phyloP scores from a whole-genome alignment of 2,329 filamentous ascomycete species.

The Aureobasidium subglaciale region DNA sequence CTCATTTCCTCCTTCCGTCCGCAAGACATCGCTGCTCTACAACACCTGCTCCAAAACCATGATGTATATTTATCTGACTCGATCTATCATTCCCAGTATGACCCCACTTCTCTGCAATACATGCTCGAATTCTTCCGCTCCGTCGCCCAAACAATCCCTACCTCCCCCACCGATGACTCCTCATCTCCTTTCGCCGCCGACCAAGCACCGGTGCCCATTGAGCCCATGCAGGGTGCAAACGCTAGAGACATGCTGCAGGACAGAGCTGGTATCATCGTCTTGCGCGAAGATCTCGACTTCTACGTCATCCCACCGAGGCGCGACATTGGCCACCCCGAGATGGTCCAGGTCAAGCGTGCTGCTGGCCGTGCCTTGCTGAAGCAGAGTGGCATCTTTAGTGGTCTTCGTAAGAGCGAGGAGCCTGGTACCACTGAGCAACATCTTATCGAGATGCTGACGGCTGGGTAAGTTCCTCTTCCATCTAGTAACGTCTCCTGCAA shows the following conservation, averaged over 20 bases:
- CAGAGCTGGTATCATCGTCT: slow-evolving; percentile 90
- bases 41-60: slow-evolving; percentile 35
- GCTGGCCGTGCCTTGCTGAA: slow-evolving; percentile 77
- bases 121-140: slow-evolving; percentile 98
- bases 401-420: slow-evolving; percentile 89
- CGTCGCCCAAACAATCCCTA: slow-evolving; percentile 91
- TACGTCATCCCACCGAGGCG: slow-evolving; percentile 85
- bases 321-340: slow-evolving; percentile 79
- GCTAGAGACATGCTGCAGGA: slow-evolving; percentile 74
- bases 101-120: slow-evolving; percentile 91
- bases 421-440: slow-evolving; percentile 95
- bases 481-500: background rate
- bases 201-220: slow-evolving; percentile 54
- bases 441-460: slow-evolving; percentile 97
- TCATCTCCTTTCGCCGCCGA: slow-evolving; percentile 41
- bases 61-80: slow-evolving; percentile 51
- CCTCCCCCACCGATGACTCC: slow-evolving; percentile 46
- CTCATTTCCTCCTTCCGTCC: slow-evolving; percentile 27
- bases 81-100: slow-evolving; percentile 65
- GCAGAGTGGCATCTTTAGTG: slow-evolving; percentile 94
- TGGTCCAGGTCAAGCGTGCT: slow-evolving; percentile 93
- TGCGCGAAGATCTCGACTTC: slow-evolving; percentile 94
- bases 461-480: slow-evolving; percentile 60
- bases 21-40: slow-evolving; percentile 32
- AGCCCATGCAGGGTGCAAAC: slow-evolving; percentile 56